Percentiles rank a stretch among this genome's conserved stretches.
Conservation (phyloP, 2,329 filamentous ascomycete genomes). For the Colletotrichum tanaceti region DNA sequence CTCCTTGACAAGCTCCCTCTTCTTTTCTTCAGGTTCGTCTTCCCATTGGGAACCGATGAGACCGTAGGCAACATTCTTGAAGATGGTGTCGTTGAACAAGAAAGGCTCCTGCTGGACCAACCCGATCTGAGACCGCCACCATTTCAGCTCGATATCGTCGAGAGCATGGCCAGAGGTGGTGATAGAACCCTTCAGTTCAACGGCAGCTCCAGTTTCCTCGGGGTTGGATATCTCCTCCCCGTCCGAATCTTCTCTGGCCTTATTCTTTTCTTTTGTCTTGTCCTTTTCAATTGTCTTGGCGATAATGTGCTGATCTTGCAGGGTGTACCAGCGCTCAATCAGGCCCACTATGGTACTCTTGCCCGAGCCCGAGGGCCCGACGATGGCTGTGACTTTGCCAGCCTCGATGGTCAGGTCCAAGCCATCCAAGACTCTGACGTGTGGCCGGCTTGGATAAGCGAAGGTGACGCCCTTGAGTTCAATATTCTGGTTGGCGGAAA, state of each 20-base stretch:
- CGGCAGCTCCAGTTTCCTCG: constrained; percentile 54
- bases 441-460: constrained; percentile 75
- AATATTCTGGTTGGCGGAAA: constrained; percentile 54
- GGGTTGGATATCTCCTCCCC: constrained; percentile 42
- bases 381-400: constrained; percentile 78
- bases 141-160: constrained; percentile 70
- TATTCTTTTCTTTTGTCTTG: constrained; percentile 52
- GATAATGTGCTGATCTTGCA: constrained; percentile 65
- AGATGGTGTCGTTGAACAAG: constrained; percentile 74
- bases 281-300: constrained; percentile 62
- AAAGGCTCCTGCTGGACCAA: constrained; percentile 77
- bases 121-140: constrained; percentile 71
- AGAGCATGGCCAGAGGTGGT: constrained; percentile 65
- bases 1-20: constrained; percentile 69
- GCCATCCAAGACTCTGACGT: constrained; percentile 71
- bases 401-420: constrained; percentile 69
- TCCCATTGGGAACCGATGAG: constrained; percentile 65
- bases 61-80: constrained; percentile 71
- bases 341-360: constrained; percentile 81
- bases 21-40: constrained; percentile 63
- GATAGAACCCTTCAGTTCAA: constrained; percentile 65
- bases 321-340: constrained; percentile 77
- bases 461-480: constrained; percentile 75
- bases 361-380: constrained; percentile 78
- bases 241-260: constrained; percentile 47